Conservation (phyloP, 306 rosid genomes). For the Pyrus betulifolia region DNA sequence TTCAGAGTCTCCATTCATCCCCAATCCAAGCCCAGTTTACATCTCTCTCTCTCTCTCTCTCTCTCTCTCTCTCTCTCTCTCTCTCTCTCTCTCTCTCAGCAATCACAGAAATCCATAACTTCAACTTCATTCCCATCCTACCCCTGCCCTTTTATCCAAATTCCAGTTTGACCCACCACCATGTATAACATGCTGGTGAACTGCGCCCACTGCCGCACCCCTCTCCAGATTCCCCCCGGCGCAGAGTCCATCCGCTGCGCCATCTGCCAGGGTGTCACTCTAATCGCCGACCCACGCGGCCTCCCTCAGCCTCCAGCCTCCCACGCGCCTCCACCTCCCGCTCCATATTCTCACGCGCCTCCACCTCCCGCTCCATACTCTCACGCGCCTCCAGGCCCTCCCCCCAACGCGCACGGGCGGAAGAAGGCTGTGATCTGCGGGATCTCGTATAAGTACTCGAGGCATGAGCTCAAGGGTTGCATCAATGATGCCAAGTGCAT, state of each 20-base stretch:
- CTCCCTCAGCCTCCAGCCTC: constrained; percentile 26
- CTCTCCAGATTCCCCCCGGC: constrained; percentile 73
- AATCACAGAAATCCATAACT: background rate
- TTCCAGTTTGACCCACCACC: constrained; percentile 18
- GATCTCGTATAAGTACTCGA: constrained; percentile 65
- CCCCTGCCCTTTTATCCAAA: background rate
- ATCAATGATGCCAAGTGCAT: constrained; percentile 92
- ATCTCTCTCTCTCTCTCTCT: background rate
- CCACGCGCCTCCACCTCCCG: constrained; percentile 9
- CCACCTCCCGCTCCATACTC: constrained; percentile 41
- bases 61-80: constrained; percentile 5
- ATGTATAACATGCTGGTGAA: constrained; percentile 51
- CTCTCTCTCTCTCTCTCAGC: background rate
- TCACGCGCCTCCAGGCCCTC: constrained; percentile 61
- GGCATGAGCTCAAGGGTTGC: constrained; percentile 92
- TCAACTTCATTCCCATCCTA: background rate
- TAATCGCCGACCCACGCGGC: constrained; percentile 59
- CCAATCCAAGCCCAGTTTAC: background rate
- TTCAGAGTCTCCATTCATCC: background rate
- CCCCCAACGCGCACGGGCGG: constrained; percentile 64
- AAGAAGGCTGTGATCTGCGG: constrained; percentile 91
- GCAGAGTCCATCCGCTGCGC: constrained; percentile 80
- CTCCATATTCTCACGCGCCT: constrained; percentile 19
- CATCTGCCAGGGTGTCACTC: constrained; percentile 72
- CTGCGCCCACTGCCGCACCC: constrained; percentile 74